A percentile compares a stretch with the other conserved stretches of the same genome.
These are phyloP conservation scores for Symbiodinium pilosum DNA, from an alignment of 73 alveolate species.

Conservation along the genomic window DNA sequence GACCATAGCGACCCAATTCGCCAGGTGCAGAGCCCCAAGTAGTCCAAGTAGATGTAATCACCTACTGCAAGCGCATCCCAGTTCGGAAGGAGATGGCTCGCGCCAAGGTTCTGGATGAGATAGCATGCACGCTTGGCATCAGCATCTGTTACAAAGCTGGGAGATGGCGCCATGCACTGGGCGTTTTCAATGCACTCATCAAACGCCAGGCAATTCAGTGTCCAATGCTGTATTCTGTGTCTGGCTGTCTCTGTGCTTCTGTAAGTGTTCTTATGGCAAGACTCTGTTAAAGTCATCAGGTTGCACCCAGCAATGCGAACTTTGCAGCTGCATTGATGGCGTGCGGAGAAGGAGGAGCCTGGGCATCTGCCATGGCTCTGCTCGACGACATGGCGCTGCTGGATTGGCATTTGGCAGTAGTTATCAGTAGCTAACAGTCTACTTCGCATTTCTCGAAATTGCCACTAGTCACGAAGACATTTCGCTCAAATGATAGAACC, in stretches of 20 bases:
- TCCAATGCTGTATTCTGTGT: neutral
- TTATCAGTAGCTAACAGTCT: no score
- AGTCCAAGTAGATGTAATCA: no score
- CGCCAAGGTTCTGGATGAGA: neutral
- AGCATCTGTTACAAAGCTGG: neutral
- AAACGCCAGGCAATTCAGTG: neutral
- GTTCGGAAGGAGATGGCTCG: neutral
- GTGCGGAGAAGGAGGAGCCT: neutral
- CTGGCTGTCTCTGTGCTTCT: no score
- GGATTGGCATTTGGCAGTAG: neutral
- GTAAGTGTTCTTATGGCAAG: no score
- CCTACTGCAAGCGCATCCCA: neutral
- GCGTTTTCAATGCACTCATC: neutral
- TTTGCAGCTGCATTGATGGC: constrained; percentile 4
- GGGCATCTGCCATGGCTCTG: neutral
- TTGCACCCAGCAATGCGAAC: neutral
- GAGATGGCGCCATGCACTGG: neutral
- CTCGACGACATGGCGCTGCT: neutral
- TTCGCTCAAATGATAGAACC: no score
- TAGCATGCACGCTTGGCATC: neutral
- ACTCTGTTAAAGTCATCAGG: no score
- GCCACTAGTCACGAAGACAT: no score
- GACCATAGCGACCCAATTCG: no score
- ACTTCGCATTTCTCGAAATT: no score
- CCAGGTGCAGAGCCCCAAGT: no score